Conservation (phyloP, 352 stramenopile species). For the Phytophthora tubulina region DNA sequence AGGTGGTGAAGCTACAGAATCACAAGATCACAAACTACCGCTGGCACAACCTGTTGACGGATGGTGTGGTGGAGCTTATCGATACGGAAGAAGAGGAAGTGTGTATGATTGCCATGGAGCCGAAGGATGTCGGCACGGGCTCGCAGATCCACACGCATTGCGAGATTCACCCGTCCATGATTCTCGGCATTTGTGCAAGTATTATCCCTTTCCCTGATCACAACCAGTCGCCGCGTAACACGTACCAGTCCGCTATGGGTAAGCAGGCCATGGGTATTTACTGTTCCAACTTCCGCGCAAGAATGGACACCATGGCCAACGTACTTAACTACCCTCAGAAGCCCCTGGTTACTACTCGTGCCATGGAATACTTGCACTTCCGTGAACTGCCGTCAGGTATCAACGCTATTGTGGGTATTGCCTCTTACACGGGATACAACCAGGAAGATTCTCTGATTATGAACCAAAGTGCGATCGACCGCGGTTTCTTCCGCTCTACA, state of each 20-base stretch:
- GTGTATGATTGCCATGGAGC: slow-evolving; percentile 99
- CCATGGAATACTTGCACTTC: slow-evolving; percentile 99
- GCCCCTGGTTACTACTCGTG: slow-evolving; percentile 98
- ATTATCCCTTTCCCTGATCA: slow-evolving; percentile 99
- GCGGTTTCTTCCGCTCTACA: slow-evolving; percentile 98
- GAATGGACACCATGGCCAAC: slow-evolving; percentile 99
- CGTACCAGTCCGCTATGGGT: slow-evolving; percentile 99
- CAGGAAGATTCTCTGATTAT: slow-evolving; percentile 99
- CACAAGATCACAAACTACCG: slow-evolving; percentile 91
- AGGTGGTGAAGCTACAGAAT: slow-evolving; percentile 96
- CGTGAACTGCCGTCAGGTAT: slow-evolving; percentile 98
- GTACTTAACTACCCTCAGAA: slow-evolving; percentile 99
- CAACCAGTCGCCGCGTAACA: slow-evolving; percentile 99
- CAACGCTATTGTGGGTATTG: slow-evolving; percentile 96
- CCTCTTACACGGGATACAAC: slow-evolving; percentile 96
- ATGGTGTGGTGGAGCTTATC: slow-evolving; percentile 98
- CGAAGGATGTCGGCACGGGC: slow-evolving; percentile 92
- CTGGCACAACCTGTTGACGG: slow-evolving; percentile 91
- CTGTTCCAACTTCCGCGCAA: slow-evolving; percentile 98
- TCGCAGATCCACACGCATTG: slow-evolving; percentile 99
- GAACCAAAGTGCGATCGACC: slow-evolving; percentile 99
- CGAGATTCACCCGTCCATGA: slow-evolving; percentile 99
- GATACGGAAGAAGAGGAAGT: slow-evolving; percentile 99
- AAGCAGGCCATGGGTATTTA: slow-evolving; percentile 99
- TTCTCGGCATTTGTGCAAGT: slow-evolving; percentile 99